A percentile compares a stretch with the other conserved stretches of the same genome.
phyloP scores from a whole-genome alignment of 2,329 filamentous ascomycete species.

The Trichophyton benhamiae region DNA sequence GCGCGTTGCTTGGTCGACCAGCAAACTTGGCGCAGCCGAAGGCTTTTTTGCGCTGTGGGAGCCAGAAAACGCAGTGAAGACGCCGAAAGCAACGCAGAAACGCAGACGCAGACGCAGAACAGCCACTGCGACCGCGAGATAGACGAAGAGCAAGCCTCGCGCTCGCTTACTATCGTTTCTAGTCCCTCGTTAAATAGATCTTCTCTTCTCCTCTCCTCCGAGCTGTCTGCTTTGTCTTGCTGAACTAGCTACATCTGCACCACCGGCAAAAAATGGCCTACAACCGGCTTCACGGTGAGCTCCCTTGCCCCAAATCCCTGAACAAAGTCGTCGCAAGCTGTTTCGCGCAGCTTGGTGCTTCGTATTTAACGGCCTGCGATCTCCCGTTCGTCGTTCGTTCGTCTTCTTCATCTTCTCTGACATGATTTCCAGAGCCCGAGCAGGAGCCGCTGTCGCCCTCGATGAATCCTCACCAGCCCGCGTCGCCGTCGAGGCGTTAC shows the following conservation, averaged over 20 bases:
- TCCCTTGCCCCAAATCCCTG: neutral
- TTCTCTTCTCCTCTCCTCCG: neutral
- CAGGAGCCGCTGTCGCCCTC: neutral
- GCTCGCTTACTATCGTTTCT: neutral
- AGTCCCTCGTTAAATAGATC: neutral
- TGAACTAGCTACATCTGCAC: neutral
- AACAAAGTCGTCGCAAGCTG: neutral
- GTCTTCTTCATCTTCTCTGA: neutral
- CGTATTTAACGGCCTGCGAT: too few species aligned
- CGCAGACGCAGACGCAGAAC: neutral
- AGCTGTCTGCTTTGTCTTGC: neutral
- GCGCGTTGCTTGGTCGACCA: neutral
- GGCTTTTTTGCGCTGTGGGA: neutral
- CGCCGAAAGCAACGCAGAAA: neutral
- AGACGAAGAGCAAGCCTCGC: neutral
- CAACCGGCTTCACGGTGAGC: conserved; percentile 4
- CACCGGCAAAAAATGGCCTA: neutral
- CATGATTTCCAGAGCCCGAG: neutral
- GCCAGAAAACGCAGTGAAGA: too few species aligned
- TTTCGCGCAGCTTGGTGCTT: neutral
- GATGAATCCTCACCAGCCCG: conserved; percentile 5
- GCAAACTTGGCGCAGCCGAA: neutral
- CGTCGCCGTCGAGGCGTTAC: conserved; percentile 63
- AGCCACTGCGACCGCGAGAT: neutral
- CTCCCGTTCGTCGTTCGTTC: neutral